Percentiles rank a stretch among this genome's conserved stretches.
Conservation (phyloP, 2,329 filamentous ascomycete species). For the Calycina marina region DNA sequence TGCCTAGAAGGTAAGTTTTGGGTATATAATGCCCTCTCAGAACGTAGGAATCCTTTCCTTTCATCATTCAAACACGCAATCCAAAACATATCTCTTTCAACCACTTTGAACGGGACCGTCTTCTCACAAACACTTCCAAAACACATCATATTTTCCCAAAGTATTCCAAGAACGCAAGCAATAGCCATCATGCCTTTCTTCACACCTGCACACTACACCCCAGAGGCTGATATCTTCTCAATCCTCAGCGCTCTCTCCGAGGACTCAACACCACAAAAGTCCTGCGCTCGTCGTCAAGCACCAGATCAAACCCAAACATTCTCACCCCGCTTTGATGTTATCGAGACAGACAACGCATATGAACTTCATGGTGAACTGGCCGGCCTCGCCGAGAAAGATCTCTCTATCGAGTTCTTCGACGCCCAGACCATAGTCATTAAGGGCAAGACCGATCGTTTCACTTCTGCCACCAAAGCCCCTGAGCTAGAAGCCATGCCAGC, state of each 20-base stretch:
- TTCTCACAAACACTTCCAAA: too few relatives aligned
- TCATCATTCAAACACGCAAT: constrained; percentile 15
- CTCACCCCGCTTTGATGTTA: constrained; percentile 63
- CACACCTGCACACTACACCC: constrained; percentile 12
- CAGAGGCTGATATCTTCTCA: constrained; percentile 33
- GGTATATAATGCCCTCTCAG: constrained; percentile 11
- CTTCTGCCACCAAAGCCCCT: constrained; percentile 44
- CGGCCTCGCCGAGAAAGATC: constrained; percentile 54
- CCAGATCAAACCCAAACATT: constrained; percentile 30
- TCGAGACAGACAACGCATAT: constrained; percentile 51
- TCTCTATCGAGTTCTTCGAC: constrained; percentile 66
- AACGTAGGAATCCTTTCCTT: constrained; percentile 3
- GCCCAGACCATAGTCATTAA: constrained; percentile 56
- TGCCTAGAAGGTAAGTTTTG: constrained; percentile 8
- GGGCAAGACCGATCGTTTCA: constrained; percentile 34
- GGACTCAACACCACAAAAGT: constrained; percentile 24
- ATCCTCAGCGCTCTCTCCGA: constrained; percentile 48
- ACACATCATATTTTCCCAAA: too few relatives aligned
- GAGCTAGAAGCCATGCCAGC: constrained; percentile 30
- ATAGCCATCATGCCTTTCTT: constrained; percentile 18
- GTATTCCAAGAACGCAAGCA: too few relatives aligned
- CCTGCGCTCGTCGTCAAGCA: constrained; percentile 8
- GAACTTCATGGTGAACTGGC: constrained; percentile 70
- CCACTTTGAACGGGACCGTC: too few relatives aligned
- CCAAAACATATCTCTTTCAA: too few relatives aligned